A percentile compares a stretch with the other conserved stretches of the same genome.
phyloP scores from a whole-genome alignment of 2,329 filamentous ascomycete genomes.

The Verticillium isaacii region DNA sequence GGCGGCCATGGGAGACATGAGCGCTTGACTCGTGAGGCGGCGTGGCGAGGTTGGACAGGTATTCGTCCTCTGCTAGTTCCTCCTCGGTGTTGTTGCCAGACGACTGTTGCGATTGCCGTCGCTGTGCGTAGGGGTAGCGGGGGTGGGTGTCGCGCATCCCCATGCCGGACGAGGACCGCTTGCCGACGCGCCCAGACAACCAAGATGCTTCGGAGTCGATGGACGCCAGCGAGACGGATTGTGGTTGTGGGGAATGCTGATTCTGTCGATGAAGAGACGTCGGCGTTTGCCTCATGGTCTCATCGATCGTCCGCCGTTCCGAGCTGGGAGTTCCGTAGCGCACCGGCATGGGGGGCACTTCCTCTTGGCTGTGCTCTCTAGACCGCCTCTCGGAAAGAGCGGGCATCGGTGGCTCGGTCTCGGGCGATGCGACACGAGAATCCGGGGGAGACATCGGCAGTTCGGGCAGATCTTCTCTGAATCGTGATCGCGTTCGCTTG shows the following conservation, averaged over 20 bases:
- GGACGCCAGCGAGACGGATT: constrained; percentile 84
- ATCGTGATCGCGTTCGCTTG: constrained; percentile 81
- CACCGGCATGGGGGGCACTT: constrained; percentile 16
- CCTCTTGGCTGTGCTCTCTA: constrained; percentile 16
- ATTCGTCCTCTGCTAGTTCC: constrained; percentile 62
- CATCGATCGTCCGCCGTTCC: constrained; percentile 32
- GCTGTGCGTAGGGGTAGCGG: constrained; percentile 17
- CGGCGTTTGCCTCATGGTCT: constrained; percentile 36
- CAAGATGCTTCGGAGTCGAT: constrained; percentile 95
- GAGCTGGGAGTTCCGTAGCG: constrained; percentile 45
- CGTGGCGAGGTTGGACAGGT: constrained; percentile 43
- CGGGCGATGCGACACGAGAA: constrained; percentile 74
- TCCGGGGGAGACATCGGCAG: constrained; percentile 80
- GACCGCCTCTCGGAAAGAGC: constrained; percentile 14
- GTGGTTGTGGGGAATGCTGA: constrained; percentile 49
- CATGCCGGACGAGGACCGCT: constrained; percentile 41
- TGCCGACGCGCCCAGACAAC: constrained; percentile 71
- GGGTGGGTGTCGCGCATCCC: constrained; percentile 37
- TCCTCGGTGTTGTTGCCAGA: constrained; percentile 51
- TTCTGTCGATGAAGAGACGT: constrained; percentile 34
- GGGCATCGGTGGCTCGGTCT: constrained; percentile 45
- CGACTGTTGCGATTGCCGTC: constrained; percentile 30
- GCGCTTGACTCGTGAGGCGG: constrained; percentile 12
- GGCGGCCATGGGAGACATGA: constrained; percentile 21
- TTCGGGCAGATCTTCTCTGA: constrained; percentile 88